Evolutionary conservation across 441 rosid genomes (phyloP), one percentile per base, ranked within the genome.

Genomic region (Brassica balearica): DNA sequence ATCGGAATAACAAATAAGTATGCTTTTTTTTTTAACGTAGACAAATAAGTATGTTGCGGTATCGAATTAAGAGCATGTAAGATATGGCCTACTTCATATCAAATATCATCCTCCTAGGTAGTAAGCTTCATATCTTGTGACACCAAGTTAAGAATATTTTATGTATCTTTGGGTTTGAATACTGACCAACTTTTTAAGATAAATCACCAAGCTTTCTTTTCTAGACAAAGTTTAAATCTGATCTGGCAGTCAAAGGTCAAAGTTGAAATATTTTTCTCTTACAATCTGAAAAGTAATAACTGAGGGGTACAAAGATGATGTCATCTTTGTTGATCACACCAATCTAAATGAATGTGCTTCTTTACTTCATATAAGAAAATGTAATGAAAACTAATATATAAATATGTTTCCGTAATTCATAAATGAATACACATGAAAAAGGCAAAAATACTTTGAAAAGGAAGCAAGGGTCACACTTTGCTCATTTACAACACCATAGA

Each of bases 401-500:
- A 43, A 43, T 43, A 43, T 43, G 51, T 43, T 43, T 43, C n/a
- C 51, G 51, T 43, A 43, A 10, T 10, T 43, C 51, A 25, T 32
- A 5, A 7, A 61, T 6, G 27, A 22, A 22, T 5, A 60, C 5
- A 22, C 15, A 19, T 19, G 36, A 29, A 75, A 51, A 46, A n/a
- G 1, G 14, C 14, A 5, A 8, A 61, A 65, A 17, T 14, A 66
- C 66, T 6, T 71, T 56, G 17, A 14, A 51, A 69, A 51, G 19
- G n/a, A 6, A n/a, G 15, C n/a, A 19, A 23, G 36, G 19, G 48
- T 34, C 74, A 43, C 8, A 8, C 7, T 66, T 63, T 36, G 20
- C 22, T 66, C 75, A 6, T 34, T 63, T 64, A 65, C 63, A 63
- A 55, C 6, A 38, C n/a, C 56, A 69, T 23, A 76, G 63, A 46